Base-by-base conservation (phyloP, 1,284 basidiomycete species). In the Sanghuangporus sanghuang region DNA sequence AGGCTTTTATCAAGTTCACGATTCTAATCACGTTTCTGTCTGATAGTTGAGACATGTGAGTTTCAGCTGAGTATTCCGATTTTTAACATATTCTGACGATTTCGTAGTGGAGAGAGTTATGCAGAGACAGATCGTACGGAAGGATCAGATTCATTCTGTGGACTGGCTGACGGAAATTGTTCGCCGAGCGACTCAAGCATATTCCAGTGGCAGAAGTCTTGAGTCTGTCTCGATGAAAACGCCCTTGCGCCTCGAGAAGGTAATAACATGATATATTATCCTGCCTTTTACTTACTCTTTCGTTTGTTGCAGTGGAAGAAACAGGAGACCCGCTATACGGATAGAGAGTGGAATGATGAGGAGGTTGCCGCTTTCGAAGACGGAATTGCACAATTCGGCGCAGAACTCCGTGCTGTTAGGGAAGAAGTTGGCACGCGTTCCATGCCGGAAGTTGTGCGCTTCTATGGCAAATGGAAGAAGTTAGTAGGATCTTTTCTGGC, bases 401-500 rank as follows among this genome's bases (percentile, higher is more conserved):
- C 90, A 14, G 92, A 95, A 71, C 84, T 95, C 65, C 85, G 89
- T 53, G 82, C 85, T 36, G 87, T 94, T 44, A 81, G 88, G 63
- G 89, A 91, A 44, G 89, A 91, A 69, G 81, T 95, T 39, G 82
- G 82, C 6, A 84, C 85, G 5, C 80, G 92, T 59, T 80, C 86
- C 1, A 83, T 91, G 68, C 78, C 82, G 16, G 92, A 95, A 70
- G 85, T 93, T 14, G 91, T 95, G 35, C 85, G 92, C 14, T 92
- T 87, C 75, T 94, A 93, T 70, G 90, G 87, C 6, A 84, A 84
- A 60, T 95, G 93, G 93, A 95, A 95, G 79, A 91, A 84, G 90
- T 90, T 69, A 42, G 77, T 72, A 12, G 21, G n/a, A 49, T 62
- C n/a, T 40, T 55, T 59, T 42, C 12, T 42, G 40, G 40, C n/a